Base-by-base conservation (phyloP, 495 filamentous ascomycete genomes). In the Penicillium roqueforti region DNA sequence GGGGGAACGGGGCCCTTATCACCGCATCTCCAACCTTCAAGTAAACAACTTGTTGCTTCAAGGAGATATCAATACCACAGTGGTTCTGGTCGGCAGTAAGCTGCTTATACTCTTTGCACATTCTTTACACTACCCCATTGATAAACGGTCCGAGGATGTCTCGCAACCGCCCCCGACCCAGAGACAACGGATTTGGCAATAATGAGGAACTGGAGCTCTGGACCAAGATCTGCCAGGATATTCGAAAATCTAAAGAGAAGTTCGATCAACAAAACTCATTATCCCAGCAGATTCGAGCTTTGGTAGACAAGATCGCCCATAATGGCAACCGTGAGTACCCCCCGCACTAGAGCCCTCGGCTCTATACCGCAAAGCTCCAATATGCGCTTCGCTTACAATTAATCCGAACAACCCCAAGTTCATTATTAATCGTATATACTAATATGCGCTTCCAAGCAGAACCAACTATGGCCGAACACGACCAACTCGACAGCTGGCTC, bases 141-240 rank as follows among this genome's bases (percentile, higher is more conserved):
- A 4, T 5, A 38, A 28, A 13, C 6, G 1, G 11, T 6, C 47
- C 39, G 34, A 61, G 44, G 2, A 77, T 77, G 75, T 77, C 75
- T 20, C 72, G 75, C 46, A 76, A 75, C 57, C 70, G 75, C 45
- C 75, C 75, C 39, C 63, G 75, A 13, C 71, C 71, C 51, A 62
- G 75, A 39, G 75, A 76, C 59, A 77, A 77, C 66, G 75, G 75
- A 13, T 67, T 74, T 18, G 74, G 73, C 19, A 78, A 76, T 36
- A 79, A 85, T 55, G 83, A 87, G 65, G 83, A 86, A 63, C 76
- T 80, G 39, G 76, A 79, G 51, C 75, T 87, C 65, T 87, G 83
- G 83, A 82, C 76, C 50, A 76, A 80, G 53, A 83, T 87, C 42
- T 72, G 78, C 25, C 79, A 76, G 39, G 81, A 84, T 57, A 68